Evolutionary conservation across 169 alveolate species (phyloP).

Genomic region (Plasmodium gallinaceum): DNA sequence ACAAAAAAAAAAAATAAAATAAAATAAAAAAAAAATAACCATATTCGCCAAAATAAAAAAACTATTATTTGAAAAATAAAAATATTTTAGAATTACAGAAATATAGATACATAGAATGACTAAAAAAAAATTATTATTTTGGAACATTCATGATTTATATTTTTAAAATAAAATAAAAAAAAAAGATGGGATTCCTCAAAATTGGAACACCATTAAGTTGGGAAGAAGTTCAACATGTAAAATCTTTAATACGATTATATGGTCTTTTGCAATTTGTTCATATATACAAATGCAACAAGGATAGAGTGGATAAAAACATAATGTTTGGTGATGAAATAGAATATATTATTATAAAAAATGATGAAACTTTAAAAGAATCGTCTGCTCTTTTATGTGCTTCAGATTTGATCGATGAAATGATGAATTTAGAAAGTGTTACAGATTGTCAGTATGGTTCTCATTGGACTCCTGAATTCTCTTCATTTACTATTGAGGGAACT

Average conservation of each 20-base stretch:
- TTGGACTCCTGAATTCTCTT: conserved; percentile 85
- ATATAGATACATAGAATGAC: too few species aligned
- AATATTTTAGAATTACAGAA: too few species aligned
- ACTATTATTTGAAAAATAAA: too few species aligned
- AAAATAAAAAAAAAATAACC: too few species aligned
- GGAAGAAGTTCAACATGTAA: conserved; percentile 67
- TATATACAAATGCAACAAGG: conserved; percentile 73
- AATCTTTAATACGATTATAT: conserved; percentile 48
- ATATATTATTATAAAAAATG: conserved; percentile 74
- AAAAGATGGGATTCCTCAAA: conserved; percentile 66
- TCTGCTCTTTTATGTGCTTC: conserved; percentile 80
- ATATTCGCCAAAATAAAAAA: too few species aligned
- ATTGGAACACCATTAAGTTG: conserved; percentile 77
- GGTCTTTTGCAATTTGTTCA: conserved; percentile 81
- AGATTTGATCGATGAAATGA: conserved; percentile 78
- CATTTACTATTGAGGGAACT: conserved; percentile 84
- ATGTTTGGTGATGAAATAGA: conserved; percentile 84
- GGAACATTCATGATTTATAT: too few species aligned
- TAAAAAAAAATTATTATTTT: too few species aligned
- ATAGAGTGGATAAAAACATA: conserved; percentile 75
- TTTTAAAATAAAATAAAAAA: too few species aligned
- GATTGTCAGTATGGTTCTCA: conserved; percentile 65
- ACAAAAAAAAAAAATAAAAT: too few species aligned
- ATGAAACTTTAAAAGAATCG: conserved; percentile 58
- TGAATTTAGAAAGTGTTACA: conserved; percentile 46